Percentiles rank a stretch among this genome's conserved stretches.
Evolutionary conservation across 2,329 filamentous ascomycete genomes (phyloP).

Genomic region (Blumeria graminis): DNA sequence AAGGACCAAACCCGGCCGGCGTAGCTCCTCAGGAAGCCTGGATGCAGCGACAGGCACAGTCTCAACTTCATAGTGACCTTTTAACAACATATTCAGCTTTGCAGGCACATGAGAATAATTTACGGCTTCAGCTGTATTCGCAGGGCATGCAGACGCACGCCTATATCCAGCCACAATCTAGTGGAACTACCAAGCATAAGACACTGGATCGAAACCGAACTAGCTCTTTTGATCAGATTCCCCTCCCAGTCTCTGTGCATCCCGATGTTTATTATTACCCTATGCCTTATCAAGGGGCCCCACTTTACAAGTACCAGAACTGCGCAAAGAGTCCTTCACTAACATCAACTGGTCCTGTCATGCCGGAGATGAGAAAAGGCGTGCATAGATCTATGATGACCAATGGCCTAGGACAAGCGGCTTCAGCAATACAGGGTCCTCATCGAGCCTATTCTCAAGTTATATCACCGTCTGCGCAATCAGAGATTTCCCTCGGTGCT

Average conservation of each 20-base stretch:
- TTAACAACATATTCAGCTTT: conserved; percentile 16
- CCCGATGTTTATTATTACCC: conserved; percentile 31
- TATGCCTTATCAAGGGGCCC: conserved; percentile 18
- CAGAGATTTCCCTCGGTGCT: conserved; percentile 14
- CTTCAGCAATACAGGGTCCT: conserved; percentile 25
- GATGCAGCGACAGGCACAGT: conserved; percentile 15
- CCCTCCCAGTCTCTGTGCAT: conserved; percentile 30
- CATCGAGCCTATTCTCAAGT: conserved; percentile 43
- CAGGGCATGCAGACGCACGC: conserved; percentile 18
- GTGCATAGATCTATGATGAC: conserved; percentile 28
- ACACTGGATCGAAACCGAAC: conserved; percentile 29
- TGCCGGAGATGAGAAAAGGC: conserved; percentile 30
- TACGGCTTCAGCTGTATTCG: conserved; percentile 23
- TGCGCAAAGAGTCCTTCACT: conserved; percentile 32
- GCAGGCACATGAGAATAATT: conserved; percentile 22
- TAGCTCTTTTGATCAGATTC: conserved; percentile 37
- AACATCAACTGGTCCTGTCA: conserved; percentile 22
- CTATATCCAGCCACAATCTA: conserved; percentile 18
- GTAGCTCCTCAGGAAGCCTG: conserved; percentile 13
- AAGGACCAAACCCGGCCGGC: conserved; percentile 7
- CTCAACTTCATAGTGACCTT: conserved; percentile 16
- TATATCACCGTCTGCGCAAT: conserved; percentile 19
- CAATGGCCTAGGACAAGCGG: conserved; percentile 21
- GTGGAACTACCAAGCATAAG: conserved; percentile 14
- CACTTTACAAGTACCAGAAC: conserved; percentile 24